phyloP scores from a whole-genome alignment of 108 stramenopile species.

The Parmales sp. region DNA sequence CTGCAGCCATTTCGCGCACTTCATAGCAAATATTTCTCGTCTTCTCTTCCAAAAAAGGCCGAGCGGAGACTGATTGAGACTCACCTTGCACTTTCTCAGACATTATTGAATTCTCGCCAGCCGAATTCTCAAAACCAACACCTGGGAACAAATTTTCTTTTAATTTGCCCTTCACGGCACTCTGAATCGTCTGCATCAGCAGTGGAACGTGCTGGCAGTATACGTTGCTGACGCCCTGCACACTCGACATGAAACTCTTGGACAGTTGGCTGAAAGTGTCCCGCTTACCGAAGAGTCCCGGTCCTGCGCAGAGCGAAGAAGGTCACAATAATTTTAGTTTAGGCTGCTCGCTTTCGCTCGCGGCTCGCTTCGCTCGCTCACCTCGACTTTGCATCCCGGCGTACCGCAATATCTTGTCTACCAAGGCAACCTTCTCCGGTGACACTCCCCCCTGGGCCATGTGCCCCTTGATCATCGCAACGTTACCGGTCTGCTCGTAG shows the following conservation, averaged over 20 bases:
- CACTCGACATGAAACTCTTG: slow-evolving; percentile 81
- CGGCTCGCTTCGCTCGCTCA: no score
- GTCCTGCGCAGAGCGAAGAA: no score
- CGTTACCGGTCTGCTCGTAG: slow-evolving; percentile 76
- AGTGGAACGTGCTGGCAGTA: slow-evolving; percentile 94
- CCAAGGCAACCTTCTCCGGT: slow-evolving; percentile 70
- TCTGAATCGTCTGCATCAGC: slow-evolving; percentile 76
- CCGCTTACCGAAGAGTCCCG: slow-evolving; percentile 80
- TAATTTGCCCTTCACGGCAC: slow-evolving; percentile 74
- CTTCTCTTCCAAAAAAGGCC: no score
- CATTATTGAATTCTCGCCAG: not conserved
- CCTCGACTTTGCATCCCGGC: slow-evolving; percentile 66
- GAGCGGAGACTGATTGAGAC: no score
- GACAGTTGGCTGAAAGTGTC: slow-evolving; percentile 75
- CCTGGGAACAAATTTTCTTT: no score
- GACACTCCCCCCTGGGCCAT: slow-evolving; percentile 83
- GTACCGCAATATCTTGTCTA: slow-evolving; percentile 82
- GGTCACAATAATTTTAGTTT: no score
- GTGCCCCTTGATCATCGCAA: slow-evolving; percentile 59
- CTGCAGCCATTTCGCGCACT: no score
- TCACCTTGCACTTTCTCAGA: not conserved
- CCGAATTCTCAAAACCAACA: no score
- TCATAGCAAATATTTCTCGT: no score
- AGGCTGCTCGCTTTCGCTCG: no score
- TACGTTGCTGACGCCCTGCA: slow-evolving; percentile 92